A percentile compares a stretch with the other conserved stretches of the same genome.
These are phyloP conservation scores for Penicillium psychrosexuale DNA, from an alignment of 2,329 filamentous ascomycete genomes.

Conservation along the genomic window DNA sequence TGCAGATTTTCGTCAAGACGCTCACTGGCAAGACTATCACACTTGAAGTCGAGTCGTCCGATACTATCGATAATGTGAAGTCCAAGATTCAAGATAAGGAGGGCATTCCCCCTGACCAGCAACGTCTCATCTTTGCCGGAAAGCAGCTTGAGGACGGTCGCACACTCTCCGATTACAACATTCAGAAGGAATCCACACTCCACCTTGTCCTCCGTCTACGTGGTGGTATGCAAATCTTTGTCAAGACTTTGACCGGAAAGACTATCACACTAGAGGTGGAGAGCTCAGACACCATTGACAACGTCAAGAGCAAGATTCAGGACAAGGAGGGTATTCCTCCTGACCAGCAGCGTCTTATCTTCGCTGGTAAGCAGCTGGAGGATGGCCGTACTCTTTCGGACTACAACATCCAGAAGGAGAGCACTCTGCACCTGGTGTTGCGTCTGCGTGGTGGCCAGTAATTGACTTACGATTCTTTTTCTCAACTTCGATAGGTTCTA, in stretches of 20 bases:
- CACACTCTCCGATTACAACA: slow-evolving; percentile 92
- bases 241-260: slow-evolving; percentile 76
- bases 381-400: slow-evolving; percentile 52
- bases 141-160: slow-evolving; percentile 93
- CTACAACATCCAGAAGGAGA: slow-evolving; percentile 61
- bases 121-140: slow-evolving; percentile 88
- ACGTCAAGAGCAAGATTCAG: slow-evolving; percentile 70
- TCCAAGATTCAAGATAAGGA: slow-evolving; percentile 78
- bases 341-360: slow-evolving; percentile 68
- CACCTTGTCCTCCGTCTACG: slow-evolving; percentile 77
- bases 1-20: slow-evolving; percentile 58
- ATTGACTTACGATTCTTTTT: slow-evolving; percentile 18
- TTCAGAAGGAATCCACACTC: slow-evolving; percentile 84
- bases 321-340: slow-evolving; percentile 77
- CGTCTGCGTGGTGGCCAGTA: slow-evolving; percentile 45
- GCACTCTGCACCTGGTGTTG: slow-evolving; percentile 60
- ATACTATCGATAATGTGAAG: slow-evolving; percentile 95
- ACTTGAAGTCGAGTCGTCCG: slow-evolving; percentile 80
- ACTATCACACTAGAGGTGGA: slow-evolving; percentile 68
- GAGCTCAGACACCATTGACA: slow-evolving; percentile 66
- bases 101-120: slow-evolving; percentile 91
- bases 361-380: slow-evolving; percentile 64
- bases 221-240: slow-evolving; percentile 82
- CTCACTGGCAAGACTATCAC: slow-evolving; percentile 88
- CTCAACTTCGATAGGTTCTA: slow-evolving; percentile 28